phyloP scores from a whole-genome alignment of 164 flowering plant species.

The Tetracentron sinense region DNA sequence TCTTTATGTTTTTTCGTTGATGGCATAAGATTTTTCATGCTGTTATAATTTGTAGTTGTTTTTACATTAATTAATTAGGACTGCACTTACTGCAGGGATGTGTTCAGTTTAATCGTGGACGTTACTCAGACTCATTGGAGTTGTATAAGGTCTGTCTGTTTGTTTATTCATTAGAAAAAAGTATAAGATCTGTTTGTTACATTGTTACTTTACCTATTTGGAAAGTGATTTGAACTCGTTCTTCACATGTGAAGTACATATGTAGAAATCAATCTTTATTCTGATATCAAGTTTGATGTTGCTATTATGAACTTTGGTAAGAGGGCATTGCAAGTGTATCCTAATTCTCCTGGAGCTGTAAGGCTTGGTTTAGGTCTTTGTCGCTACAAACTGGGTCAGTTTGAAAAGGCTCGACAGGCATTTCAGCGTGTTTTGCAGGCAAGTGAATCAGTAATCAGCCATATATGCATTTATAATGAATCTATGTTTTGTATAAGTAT shows the following conservation, averaged over 20 bases:
- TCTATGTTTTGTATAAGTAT: background rate
- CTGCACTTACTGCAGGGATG: conserved; percentile 62
- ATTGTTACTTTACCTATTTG: background rate
- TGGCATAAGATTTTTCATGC: background rate
- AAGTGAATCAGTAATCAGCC: conserved; percentile 22
- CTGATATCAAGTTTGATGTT: background rate
- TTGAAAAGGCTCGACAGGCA: conserved; percentile 82
- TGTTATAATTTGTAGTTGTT: background rate
- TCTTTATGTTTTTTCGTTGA: background rate
- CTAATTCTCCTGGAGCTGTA: conserved; percentile 80
- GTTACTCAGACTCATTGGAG: conserved; percentile 73
- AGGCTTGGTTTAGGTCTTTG: conserved; percentile 95
- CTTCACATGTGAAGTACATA: background rate
- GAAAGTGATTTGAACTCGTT: background rate
- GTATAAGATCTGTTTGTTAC: too few relatives aligned
- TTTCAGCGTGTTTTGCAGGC: conserved; percentile 90
- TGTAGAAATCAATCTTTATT: conserved; percentile 7
- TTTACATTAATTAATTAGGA: background rate
- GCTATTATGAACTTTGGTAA: conserved; percentile 23
- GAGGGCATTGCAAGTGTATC: conserved; percentile 94
- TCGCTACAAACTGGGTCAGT: conserved; percentile 76
- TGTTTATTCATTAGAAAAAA: too few relatives aligned
- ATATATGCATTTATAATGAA: background rate
- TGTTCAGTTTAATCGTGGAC: conserved; percentile 81
- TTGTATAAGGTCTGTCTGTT: conserved; percentile 68